Percentiles rank a stretch among this genome's conserved stretches.
phyloP scores from a whole-genome alignment of 2,329 filamentous ascomycete species.

The Aspergillus japonicus region DNA sequence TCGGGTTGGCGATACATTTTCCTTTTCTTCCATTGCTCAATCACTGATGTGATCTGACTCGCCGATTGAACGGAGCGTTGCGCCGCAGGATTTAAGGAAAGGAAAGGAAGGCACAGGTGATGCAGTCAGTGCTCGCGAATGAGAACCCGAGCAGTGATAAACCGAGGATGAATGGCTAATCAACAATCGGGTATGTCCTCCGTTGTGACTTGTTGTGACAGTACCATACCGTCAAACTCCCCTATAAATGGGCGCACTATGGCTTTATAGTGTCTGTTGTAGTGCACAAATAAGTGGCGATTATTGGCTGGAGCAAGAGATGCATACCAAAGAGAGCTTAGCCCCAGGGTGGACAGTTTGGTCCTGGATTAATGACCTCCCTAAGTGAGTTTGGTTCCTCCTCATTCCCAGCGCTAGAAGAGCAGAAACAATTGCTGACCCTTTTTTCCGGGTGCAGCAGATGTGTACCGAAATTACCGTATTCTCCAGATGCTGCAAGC shows the following conservation, averaged over 20 bases:
- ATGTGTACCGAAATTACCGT: neutral
- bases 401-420: neutral
- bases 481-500: neutral
- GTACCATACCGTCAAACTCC: neutral
- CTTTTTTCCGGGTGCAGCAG: neutral
- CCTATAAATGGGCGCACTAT: neutral
- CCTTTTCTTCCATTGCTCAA: neutral
- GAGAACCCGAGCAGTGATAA: neutral
- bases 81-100: constrained; percentile 2
- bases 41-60: neutral
- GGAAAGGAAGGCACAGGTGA: neutral
- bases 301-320: neutral
- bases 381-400: neutral
- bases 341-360: neutral
- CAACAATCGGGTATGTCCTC: constrained; percentile 1
- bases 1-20: neutral
- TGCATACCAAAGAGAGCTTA: neutral
- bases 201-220: neutral
- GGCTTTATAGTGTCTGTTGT: neutral
- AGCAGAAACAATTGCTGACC: neutral
- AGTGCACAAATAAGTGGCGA: neutral
- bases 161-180: neutral
- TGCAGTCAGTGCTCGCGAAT: neutral
- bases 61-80: neutral
- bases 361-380: neutral